Percentiles rank a stretch among this genome's conserved stretches.
phyloP scores from a whole-genome alignment of 495 filamentous ascomycete species.

The Mytilinidion resinicola region DNA sequence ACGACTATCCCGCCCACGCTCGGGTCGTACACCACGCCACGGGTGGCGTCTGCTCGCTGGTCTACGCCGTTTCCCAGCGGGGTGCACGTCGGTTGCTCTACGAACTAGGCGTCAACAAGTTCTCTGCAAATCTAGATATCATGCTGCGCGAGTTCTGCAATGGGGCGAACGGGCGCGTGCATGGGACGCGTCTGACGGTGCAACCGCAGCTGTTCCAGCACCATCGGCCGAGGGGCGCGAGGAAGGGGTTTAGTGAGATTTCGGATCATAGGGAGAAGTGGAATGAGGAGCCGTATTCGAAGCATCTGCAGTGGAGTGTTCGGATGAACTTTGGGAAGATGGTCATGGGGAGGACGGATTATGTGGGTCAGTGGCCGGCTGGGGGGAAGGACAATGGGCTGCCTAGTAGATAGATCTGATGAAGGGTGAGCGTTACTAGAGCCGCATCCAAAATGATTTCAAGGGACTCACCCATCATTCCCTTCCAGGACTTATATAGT shows the following conservation, averaged over 20 bases:
- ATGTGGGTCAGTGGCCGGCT: slow-evolving; percentile 15
- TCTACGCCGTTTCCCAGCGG: slow-evolving; percentile 48
- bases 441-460: no score
- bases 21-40: slow-evolving; percentile 42
- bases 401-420: no score
- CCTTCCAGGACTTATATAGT: no score
- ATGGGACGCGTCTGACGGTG: slow-evolving; percentile 41
- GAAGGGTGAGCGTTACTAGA: no score
- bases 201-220: slow-evolving; percentile 43
- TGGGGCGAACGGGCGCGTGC: slow-evolving; percentile 22
- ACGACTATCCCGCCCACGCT: slow-evolving; percentile 37
- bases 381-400: no score
- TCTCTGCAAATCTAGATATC: slow-evolving; percentile 41
- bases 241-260: no score
- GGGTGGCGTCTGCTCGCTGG: slow-evolving; percentile 43
- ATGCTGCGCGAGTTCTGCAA: slow-evolving; percentile 44
- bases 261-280: slow-evolving; percentile 28
- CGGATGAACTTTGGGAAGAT: slow-evolving; percentile 32
- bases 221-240: slow-evolving; percentile 41
- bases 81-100: slow-evolving; percentile 49
- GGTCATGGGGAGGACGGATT: no score
- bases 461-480: no score
- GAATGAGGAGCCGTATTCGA: slow-evolving; percentile 34
- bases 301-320: slow-evolving; percentile 46
- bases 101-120: slow-evolving; percentile 39